phyloP scores from a whole-genome alignment of 352 stramenopile species.

The Pythium biforme region DNA sequence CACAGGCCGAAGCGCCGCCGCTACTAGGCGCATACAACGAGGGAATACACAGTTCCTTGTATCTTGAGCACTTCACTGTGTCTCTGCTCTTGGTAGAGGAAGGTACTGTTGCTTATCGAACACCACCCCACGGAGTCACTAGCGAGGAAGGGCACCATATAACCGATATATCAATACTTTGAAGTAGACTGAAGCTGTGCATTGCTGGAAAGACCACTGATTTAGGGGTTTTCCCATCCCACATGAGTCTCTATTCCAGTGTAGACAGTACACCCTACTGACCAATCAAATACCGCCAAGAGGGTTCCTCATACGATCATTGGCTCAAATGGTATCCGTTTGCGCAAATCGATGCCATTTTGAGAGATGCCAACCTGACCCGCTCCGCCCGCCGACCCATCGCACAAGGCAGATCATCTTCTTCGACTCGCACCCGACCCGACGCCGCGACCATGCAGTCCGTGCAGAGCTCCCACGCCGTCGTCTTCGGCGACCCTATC shows the following conservation, averaged over 20 bases:
- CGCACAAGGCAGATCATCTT: not conserved
- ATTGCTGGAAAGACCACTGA: not conserved
- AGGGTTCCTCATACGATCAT: not conserved
- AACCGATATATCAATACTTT: not conserved
- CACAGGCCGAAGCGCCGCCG: conserved; percentile 68
- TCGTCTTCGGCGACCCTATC: conserved; percentile 64
- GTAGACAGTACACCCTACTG: not conserved
- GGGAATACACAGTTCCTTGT: not conserved
- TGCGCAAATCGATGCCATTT: conserved; percentile 22
- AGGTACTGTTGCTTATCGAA: not conserved
- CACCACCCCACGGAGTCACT: not conserved
- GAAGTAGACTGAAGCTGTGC: not conserved
- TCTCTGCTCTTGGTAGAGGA: no score
- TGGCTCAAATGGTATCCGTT: conserved; percentile 17
- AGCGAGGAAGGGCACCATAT: not conserved
- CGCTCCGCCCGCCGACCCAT: no score
- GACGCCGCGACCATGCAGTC: conserved; percentile 20
- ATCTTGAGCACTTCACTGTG: no score
- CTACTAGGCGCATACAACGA: conserved; percentile 32
- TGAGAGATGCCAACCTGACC: not conserved
- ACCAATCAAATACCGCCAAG: not conserved
- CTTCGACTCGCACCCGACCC: not conserved
- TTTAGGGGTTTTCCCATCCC: not conserved
- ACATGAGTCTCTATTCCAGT: not conserved
- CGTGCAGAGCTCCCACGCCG: conserved; percentile 50